Percentiles rank a stretch among this genome's conserved stretches.
phyloP scores from a whole-genome alignment of 805 yeast genomes.

The Schwanniomyces sp. region DNA sequence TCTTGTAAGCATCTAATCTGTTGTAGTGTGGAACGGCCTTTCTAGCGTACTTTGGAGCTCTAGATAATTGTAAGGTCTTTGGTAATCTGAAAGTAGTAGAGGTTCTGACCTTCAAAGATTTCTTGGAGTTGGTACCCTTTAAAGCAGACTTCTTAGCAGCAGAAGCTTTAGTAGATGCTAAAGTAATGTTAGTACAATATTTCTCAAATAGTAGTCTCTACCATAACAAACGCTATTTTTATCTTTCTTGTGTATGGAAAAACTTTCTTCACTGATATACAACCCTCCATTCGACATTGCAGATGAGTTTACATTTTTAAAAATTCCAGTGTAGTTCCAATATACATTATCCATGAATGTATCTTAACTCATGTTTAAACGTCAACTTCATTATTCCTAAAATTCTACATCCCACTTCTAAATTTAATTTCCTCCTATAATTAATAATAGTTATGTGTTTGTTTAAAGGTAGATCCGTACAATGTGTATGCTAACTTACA shows the following conservation, averaged over 20 bases:
- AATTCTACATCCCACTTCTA: neutral
- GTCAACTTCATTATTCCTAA: neutral
- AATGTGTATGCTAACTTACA: slow-evolving; percentile 17
- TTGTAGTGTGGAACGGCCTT: slow-evolving; percentile 97
- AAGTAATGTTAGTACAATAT: slow-evolving; percentile 23
- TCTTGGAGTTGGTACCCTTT: slow-evolving; percentile 93
- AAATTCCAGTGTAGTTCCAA: too few species aligned
- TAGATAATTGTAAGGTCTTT: slow-evolving; percentile 91
- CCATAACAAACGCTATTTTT: neutral
- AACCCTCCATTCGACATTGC: neutral
- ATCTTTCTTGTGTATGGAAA: neutral
- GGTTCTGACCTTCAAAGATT: slow-evolving; percentile 92
- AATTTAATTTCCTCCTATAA: neutral
- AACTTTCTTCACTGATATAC: neutral
- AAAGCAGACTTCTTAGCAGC: slow-evolving; percentile 98
- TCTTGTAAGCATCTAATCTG: slow-evolving; percentile 95
- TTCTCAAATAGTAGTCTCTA: neutral
- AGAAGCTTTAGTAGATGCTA: slow-evolving; percentile 76
- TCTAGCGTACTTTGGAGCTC: slow-evolving; percentile 92
- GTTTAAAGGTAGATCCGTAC: neutral
- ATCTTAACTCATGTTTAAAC: neutral
- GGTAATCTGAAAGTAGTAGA: slow-evolving; percentile 95
- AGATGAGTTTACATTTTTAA: too few species aligned
- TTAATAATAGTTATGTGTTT: neutral
- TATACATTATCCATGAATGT: neutral